phyloP scores from a whole-genome alignment of 1,284 basidiomycete species.

The Xerocomus minutiporus region DNA sequence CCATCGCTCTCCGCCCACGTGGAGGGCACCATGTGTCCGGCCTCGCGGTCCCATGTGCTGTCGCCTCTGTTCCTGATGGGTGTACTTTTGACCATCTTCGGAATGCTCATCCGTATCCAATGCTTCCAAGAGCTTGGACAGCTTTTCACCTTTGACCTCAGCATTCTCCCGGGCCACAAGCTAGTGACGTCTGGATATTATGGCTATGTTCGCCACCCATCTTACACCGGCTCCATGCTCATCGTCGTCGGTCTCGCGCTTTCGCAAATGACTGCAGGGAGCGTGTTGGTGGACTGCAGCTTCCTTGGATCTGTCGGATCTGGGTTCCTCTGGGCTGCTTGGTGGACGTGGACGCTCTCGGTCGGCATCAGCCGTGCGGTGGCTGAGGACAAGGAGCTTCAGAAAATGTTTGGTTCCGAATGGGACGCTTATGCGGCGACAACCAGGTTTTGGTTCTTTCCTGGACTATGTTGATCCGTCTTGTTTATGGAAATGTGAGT shows the following conservation, averaged over 20 bases:
- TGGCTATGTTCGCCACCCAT: conserved; percentile 50
- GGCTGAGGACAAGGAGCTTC: conserved; percentile 53
- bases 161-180: conserved; percentile 50
- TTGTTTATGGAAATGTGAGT: neutral
- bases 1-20: conserved; percentile 27
- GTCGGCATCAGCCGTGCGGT: conserved; percentile 47
- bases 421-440: conserved; percentile 49
- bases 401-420: conserved; percentile 44
- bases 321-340: conserved; percentile 41
- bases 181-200: conserved; percentile 55
- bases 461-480: conserved; percentile 36
- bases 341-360: conserved; percentile 51
- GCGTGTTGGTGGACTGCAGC: conserved; percentile 51
- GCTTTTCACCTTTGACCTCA: conserved; percentile 62
- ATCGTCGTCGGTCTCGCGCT: conserved; percentile 49
- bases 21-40: conserved; percentile 32
- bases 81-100: conserved; percentile 43
- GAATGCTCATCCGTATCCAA: conserved; percentile 37
- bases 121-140: conserved; percentile 44
- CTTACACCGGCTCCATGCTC: conserved; percentile 48
- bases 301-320: conserved; percentile 30
- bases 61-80: conserved; percentile 51
- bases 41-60: conserved; percentile 31
- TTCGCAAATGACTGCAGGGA: conserved; percentile 49
- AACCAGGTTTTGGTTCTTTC: conserved; percentile 56